Conservation (phyloP, 768 basidiomycete species). For the Clitopilus passeckerianus region DNA sequence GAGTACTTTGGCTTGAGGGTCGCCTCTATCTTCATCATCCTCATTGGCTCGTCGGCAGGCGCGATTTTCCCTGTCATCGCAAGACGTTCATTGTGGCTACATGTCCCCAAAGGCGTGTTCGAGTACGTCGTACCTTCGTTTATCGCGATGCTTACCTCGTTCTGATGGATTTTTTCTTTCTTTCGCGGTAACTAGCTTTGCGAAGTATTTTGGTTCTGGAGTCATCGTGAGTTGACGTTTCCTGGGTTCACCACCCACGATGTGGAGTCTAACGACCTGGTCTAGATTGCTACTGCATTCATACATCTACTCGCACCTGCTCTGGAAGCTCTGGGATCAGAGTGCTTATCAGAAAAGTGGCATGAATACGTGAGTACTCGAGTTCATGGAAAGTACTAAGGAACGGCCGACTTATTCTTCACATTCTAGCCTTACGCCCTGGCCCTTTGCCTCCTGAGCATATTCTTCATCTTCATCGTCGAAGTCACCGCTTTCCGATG, state of each 20-base stretch:
- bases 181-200: constrained; percentile 46
- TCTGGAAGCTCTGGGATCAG: constrained; percentile 60
- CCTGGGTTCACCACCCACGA: neutral
- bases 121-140: constrained; percentile 44
- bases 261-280: constrained; percentile 2
- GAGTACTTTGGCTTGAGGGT: constrained; percentile 51
- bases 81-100: constrained; percentile 42
- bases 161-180: neutral
- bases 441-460: constrained; percentile 74
- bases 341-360: constrained; percentile 74
- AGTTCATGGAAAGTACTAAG: neutral
- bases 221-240: constrained; percentile 57
- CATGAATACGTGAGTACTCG: constrained; percentile 55
- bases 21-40: constrained; percentile 72
- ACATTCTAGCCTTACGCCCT: constrained; percentile 73
- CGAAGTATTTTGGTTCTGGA: constrained; percentile 89
- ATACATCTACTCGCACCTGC: constrained; percentile 81
- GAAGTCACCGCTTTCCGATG: constrained; percentile 87
- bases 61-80: constrained; percentile 72
- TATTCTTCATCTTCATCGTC: constrained; percentile 79
- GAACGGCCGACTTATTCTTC: neutral
- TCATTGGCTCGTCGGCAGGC: constrained; percentile 52
- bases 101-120: constrained; percentile 56
- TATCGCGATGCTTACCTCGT: neutral
- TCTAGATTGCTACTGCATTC: constrained; percentile 84